phyloP scores from a whole-genome alignment of 1,284 basidiomycete genomes.

The Pseudozyma sp. region DNA sequence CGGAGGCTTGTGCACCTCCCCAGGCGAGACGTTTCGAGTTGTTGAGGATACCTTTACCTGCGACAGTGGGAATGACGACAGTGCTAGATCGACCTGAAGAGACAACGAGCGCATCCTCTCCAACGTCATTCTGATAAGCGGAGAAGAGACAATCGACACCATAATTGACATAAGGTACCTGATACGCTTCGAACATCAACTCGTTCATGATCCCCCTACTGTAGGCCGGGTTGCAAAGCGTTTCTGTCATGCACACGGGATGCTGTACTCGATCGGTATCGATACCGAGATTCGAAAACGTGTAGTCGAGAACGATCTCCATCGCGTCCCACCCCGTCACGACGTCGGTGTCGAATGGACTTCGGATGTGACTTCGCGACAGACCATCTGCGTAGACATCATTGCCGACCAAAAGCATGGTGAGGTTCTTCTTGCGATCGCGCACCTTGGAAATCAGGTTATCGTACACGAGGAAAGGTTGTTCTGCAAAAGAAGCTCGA shows the following conservation, averaged over 20 bases:
- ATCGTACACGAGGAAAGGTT: conserved; percentile 59
- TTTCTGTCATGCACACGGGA: conserved; percentile 93
- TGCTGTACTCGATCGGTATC: conserved; percentile 83
- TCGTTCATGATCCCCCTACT: conserved; percentile 91
- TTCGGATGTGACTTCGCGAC: conserved; percentile 54
- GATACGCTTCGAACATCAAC: conserved; percentile 94
- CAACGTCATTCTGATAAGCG: conserved; percentile 73
- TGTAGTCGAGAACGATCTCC: conserved; percentile 92
- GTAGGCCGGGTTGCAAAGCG: conserved; percentile 88
- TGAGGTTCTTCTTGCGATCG: conserved; percentile 60
- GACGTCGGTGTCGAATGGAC: conserved; percentile 64
- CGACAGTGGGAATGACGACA: conserved; percentile 59
- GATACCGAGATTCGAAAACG: conserved; percentile 87
- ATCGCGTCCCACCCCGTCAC: conserved; percentile 66
- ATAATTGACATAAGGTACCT: conserved; percentile 85
- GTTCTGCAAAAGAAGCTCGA: conserved; percentile 38
- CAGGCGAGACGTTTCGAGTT: conserved; percentile 79
- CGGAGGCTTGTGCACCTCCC: conserved; percentile 89
- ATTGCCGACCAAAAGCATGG: conserved; percentile 62
- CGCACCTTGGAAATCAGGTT: conserved; percentile 63
- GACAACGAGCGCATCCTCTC: conserved; percentile 59
- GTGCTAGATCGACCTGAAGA: conserved; percentile 60
- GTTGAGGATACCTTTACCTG: conserved; percentile 58
- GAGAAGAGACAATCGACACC: conserved; percentile 94
- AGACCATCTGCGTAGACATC: conserved; percentile 65